Percentiles rank a stretch among this genome's conserved stretches.
These are phyloP conservation scores for Pouteria glomerata DNA, from an alignment of 148 eudicot species.

Conservation along the genomic window DNA sequence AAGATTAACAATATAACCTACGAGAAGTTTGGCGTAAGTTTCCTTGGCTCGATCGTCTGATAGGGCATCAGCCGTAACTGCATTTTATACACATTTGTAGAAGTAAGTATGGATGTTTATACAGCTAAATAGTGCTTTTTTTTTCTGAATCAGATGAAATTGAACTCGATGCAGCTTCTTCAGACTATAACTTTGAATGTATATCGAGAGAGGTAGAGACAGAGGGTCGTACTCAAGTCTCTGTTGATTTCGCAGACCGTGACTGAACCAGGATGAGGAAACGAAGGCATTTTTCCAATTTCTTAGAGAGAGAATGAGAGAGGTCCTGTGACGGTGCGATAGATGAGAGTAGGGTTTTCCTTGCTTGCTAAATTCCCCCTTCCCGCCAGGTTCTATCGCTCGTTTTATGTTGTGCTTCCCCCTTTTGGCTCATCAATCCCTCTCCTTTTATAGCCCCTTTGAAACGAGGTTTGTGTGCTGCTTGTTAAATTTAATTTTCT, in stretches of 20 bases:
- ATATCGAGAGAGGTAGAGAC: conserved; percentile 8
- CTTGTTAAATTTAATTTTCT: no score
- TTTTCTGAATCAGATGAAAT: neutral
- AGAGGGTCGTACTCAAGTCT: conserved; percentile 43
- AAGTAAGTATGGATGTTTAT: no score
- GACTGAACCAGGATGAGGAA: conserved; percentile 69
- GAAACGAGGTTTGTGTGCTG: no score
- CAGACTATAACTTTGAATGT: no score
- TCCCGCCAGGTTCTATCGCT: neutral
- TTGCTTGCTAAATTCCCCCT: neutral
- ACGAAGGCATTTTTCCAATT: conserved; percentile 59
- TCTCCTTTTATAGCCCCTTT: no score
- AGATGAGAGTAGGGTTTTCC: conserved; percentile 2
- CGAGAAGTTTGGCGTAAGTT: conserved; percentile 66
- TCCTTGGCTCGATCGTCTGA: conserved; percentile 73
- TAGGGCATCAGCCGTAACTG: conserved; percentile 74
- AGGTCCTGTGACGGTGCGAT: no score
- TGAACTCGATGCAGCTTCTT: neutral
- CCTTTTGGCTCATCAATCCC: neutral
- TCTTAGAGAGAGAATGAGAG: neutral
- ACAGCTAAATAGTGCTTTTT: no score
- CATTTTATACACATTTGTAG: no score
- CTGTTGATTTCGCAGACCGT: conserved; percentile 95
- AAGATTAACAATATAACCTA: conserved; percentile 10
- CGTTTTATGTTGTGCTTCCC: neutral